These are phyloP conservation scores for Puccinia polysora DNA, from an alignment of 1,284 basidiomycete species.

Conservation along the genomic window DNA sequence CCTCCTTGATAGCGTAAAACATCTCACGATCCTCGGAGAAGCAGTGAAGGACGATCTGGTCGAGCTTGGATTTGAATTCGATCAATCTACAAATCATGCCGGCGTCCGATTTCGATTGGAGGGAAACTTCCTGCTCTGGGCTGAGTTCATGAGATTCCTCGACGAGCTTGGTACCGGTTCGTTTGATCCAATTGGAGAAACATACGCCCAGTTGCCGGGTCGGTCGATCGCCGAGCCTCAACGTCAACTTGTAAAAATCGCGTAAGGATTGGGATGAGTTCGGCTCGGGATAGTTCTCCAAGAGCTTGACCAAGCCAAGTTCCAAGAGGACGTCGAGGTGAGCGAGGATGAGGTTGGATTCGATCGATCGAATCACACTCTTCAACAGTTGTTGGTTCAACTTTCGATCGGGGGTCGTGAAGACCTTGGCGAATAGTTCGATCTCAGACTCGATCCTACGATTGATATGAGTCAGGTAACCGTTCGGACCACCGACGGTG, in stretches of 20 bases:
- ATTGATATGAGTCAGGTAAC: constrained; percentile 21
- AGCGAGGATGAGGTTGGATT: constrained; percentile 8
- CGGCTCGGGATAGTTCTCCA: constrained; percentile 12
- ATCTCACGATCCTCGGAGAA: constrained; percentile 49
- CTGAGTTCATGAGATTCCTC: not conserved
- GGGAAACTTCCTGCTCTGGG: not conserved
- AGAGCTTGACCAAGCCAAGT: not conserved
- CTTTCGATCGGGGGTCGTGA: constrained; percentile 17
- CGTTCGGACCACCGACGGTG: constrained; percentile 20
- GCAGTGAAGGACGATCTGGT: constrained; percentile 13
- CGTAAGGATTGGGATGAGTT: not conserved
- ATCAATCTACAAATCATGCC: constrained; percentile 23
- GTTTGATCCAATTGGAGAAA: constrained; percentile 17
- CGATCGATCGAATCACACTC: constrained; percentile 3
- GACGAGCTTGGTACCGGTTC: constrained; percentile 5
- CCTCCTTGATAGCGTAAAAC: constrained; percentile 59
- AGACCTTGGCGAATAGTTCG: constrained; percentile 15
- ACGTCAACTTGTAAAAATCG: not conserved
- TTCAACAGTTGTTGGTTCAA: constrained; percentile 6
- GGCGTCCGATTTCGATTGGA: constrained; percentile 9
- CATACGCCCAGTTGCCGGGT: not conserved
- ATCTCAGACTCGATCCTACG: not conserved
- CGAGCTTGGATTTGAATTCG: constrained; percentile 13
- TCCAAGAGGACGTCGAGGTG: constrained; percentile 19
- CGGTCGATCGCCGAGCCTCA: not conserved